These are phyloP conservation scores for Neolentinus lepideus DNA, from an alignment of 1,284 basidiomycete species.

Conservation along the genomic window DNA sequence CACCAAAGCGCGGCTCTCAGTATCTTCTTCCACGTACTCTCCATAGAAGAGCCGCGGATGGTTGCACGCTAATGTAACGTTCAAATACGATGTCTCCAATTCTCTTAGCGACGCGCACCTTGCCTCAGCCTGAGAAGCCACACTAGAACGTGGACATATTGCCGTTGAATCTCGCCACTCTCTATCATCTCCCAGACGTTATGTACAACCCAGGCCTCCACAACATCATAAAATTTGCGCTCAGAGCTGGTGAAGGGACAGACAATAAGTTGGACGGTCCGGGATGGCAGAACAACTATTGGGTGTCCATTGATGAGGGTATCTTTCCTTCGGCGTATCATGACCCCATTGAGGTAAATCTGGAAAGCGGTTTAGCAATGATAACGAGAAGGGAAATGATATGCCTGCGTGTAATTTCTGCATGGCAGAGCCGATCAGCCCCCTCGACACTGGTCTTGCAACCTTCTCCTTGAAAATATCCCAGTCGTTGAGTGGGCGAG, in stretches of 20 bases:
- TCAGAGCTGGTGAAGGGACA: constrained; percentile 74
- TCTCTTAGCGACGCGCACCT: constrained; percentile 40
- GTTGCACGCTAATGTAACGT: constrained; percentile 62
- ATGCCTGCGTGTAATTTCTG: constrained; percentile 68
- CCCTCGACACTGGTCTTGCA: constrained; percentile 71
- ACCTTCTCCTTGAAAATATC: constrained; percentile 75
- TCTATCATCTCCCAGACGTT: constrained; percentile 69
- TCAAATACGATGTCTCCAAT: neutral
- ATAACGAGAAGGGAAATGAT: neutral
- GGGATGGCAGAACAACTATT: constrained; percentile 75
- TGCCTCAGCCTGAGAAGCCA: constrained; percentile 84
- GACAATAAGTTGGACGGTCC: constrained; percentile 66
- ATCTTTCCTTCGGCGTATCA: constrained; percentile 88
- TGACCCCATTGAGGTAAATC: constrained; percentile 81
- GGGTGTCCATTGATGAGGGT: constrained; percentile 79
- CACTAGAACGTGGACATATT: constrained; percentile 80
- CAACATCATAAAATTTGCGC: constrained; percentile 72
- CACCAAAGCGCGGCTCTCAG: neutral
- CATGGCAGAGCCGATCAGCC: constrained; percentile 67
- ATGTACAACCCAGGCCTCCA: constrained; percentile 70
- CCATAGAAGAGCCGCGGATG: constrained; percentile 63
- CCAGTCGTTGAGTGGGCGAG: constrained; percentile 81
- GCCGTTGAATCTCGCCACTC: constrained; percentile 45
- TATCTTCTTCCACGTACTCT: neutral
- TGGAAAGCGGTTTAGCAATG: constrained; percentile 20